Conservation (phyloP, 2,329 filamentous ascomycete genomes). For the Microsporum ferrugineum region DNA sequence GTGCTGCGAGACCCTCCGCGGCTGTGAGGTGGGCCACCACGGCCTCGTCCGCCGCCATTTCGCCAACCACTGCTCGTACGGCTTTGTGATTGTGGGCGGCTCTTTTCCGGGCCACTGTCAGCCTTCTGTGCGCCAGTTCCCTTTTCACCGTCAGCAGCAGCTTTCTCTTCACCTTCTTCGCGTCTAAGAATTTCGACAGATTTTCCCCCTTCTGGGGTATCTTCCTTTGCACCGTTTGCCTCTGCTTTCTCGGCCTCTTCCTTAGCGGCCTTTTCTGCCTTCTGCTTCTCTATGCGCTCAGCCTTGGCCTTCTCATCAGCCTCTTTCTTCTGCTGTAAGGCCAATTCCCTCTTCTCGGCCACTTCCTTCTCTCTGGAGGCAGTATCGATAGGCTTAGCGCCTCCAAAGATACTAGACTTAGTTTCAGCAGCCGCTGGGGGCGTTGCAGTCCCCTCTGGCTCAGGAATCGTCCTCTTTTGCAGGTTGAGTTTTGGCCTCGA, state of each 20-base stretch:
- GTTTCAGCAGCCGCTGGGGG: constrained; percentile 45
- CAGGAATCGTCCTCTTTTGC: constrained; percentile 79
- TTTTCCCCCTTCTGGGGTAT: constrained; percentile 34
- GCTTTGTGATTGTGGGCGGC: constrained; percentile 22
- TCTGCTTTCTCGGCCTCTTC: constrained; percentile 36
- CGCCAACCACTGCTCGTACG: constrained; percentile 35
- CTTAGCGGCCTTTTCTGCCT: constrained; percentile 53
- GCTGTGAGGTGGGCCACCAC: constrained; percentile 9
- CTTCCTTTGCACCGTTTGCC: constrained; percentile 32
- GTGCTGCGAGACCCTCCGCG: constrained; percentile 2
- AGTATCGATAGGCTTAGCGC: constrained; percentile 87
- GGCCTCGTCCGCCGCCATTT: constrained; percentile 12
- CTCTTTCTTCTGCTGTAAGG: constrained; percentile 71
- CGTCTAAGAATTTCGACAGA: constrained; percentile 47
- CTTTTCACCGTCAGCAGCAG: constrained; percentile 30
- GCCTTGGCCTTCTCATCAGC: constrained; percentile 75
- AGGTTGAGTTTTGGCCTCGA: constrained; percentile 75
- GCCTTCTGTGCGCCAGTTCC: constrained; percentile 25
- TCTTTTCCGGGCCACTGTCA: constrained; percentile 11
- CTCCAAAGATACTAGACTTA: constrained; percentile 89
- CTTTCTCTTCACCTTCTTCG: constrained; percentile 35
- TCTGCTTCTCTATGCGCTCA: constrained; percentile 53
- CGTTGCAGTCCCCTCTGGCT: constrained; percentile 49
- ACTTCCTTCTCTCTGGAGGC: constrained; percentile 78
- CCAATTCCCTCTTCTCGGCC: constrained; percentile 71